Evolutionary conservation across 2,329 filamentous ascomycete species (phyloP), one percentile per base, ranked within the genome.

Genomic region (Fusarium piperis): DNA sequence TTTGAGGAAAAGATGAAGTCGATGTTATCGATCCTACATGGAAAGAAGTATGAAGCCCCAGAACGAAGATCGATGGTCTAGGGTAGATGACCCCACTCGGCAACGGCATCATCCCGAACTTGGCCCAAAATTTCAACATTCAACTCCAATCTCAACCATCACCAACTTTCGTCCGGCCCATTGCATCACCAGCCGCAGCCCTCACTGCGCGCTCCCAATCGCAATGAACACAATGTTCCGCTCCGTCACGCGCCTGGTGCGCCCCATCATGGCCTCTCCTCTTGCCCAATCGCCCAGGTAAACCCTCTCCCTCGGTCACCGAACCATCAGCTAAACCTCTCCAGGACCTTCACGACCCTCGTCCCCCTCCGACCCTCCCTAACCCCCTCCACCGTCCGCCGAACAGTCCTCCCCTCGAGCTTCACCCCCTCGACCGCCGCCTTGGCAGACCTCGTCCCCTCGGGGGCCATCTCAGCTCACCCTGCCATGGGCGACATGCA

Each of bases 401-500:
- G 78, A 65, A 73, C 66, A 56, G 53, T 70, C 62, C 74, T 78
- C 4, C 74, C 75, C 64, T 69, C 78, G 44, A 66, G 69, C 66
- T 81, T 83, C 71, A 76, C 74, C 6, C 80, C 80, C 53, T 72
- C 71, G 7, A 39, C 76, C 7, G 18, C 69, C 74, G 46, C 41
- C 72, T 72, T 78, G 16, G 77, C 80, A 30, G 87, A 89, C 68
- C 65, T 89, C 20, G 82, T 89, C 12, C 81, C 85, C 26, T 78
- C 77, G 59, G 74, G 80, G 13, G 78, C 85, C 66, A 83, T 90
- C 70, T 85, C 87, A 13, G 77, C 85, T 30, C 85, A 89, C 78
- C 88, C 88, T 32, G 85, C 86, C 10, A 79, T 90, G n/a, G 79
- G 77, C 6, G 83, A 80, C 53, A 78, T 79, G 78, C 88, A 89